Base-by-base conservation (phyloP, 768 basidiomycete species). In the Baorangia bicolor region DNA sequence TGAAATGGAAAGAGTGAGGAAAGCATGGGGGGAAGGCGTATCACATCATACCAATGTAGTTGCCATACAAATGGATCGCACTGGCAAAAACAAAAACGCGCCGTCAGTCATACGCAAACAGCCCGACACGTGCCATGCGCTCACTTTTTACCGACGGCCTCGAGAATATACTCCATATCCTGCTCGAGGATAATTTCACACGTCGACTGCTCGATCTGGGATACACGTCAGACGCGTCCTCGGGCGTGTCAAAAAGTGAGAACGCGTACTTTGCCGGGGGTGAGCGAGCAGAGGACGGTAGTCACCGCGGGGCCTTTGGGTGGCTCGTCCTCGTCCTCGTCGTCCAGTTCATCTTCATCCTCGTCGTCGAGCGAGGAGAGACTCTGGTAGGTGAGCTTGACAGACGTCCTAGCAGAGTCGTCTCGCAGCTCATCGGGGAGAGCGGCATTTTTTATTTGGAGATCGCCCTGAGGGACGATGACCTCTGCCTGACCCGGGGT, bases 121-220 rank as follows among this genome's bases (percentile, higher is more conserved):
- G n/a, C 27, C 25, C 14, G 33, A 43, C 35, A 28, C 12, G 47
- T 35, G 33, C 40, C 34, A 21, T 25, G 49, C 13, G 60, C 78
- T 59, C 61, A 92, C 90, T 97, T 97, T 75, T 91, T 88, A 55
- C 94, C 94, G 42, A 85, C 78, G 44, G 83, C 75, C 67, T 88
- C 82, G 67, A 95, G 84, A 51, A 79, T 68, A 65, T 87, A 87
- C 35, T 83, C 81, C 44, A 81, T 81, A 13, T 85, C 82, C 27
- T 81, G 80, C 57, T 85, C 81, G 50, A 96, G 80, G 35, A 86
- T 80, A 41, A 95, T 71, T 68, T 94, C 84, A 37, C 88, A 75
- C 12, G 79, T 73, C 14, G 82, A 79, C 67, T 94, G 90, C 72
- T 94, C 92, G 59, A 87, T 83, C 93, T 94, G 47, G 30, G 16